Conservation (phyloP, 805 yeast genomes). For the Lipomyces orientalis region DNA sequence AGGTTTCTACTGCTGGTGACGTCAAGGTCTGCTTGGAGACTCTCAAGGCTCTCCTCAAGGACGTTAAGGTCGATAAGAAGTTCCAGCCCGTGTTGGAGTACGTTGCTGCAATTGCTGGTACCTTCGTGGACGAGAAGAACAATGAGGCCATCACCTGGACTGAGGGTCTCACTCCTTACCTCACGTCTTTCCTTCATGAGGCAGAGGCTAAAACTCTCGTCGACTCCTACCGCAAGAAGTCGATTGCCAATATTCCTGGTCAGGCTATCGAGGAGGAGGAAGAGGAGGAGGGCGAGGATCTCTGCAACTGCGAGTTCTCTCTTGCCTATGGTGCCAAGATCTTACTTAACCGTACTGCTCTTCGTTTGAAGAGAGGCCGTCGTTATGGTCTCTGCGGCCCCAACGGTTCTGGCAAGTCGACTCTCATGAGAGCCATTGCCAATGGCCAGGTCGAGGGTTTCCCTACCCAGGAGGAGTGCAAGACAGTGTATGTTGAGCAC, state of each 20-base stretch:
- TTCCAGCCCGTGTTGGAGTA: slow-evolving; percentile 78
- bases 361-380: slow-evolving; percentile 98
- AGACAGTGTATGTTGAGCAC: slow-evolving; percentile 99
- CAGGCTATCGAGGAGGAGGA: slow-evolving; percentile 89
- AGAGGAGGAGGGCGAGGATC: slow-evolving; percentile 98
- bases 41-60: slow-evolving; percentile 73
- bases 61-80: slow-evolving; percentile 66
- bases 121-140: slow-evolving; percentile 96
- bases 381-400: slow-evolving; percentile 99
- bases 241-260: slow-evolving; percentile 97
- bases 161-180: slow-evolving; percentile 86
- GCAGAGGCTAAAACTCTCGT: slow-evolving; percentile 85
- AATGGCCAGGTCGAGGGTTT: slow-evolving; percentile 99
- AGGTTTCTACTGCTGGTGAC: slow-evolving; percentile 99
- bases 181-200: slow-evolving; percentile 95
- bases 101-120: slow-evolving; percentile 97
- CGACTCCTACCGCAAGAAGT: slow-evolving; percentile 93
- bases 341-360: slow-evolving; percentile 98
- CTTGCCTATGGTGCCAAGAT: slow-evolving; percentile 99
- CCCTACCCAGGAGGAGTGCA: slow-evolving; percentile 99
- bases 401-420: slow-evolving; percentile 99
- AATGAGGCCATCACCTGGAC: slow-evolving; percentile 93
- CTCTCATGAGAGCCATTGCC: slow-evolving; percentile 96
- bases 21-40: slow-evolving; percentile 82
- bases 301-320: slow-evolving; percentile 99